Evolutionary conservation across 345 rosid genomes (phyloP).

Genomic region (Eucalyptus paniculata): DNA sequence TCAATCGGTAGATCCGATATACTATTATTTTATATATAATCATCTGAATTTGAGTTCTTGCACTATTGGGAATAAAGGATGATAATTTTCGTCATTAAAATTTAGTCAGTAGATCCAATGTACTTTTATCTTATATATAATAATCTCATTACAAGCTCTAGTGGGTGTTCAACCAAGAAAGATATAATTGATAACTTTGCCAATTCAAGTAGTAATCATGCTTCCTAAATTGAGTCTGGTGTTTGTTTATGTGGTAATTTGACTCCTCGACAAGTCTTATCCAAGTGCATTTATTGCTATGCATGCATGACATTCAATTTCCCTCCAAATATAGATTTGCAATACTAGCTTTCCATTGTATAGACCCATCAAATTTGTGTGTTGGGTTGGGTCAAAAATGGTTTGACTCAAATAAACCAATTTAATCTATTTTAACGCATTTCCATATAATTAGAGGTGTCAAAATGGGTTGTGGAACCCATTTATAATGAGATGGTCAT

Average conservation of each 20-base stretch:
- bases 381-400: rapidly evolving
- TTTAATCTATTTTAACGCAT: no score
- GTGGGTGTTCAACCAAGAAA: neutral
- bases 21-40: neutral
- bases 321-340: neutral
- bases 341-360: neutral
- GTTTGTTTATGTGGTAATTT: neutral
- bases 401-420: no score
- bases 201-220: neutral
- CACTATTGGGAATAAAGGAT: no score
- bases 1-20: neutral
- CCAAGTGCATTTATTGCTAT: neutral
- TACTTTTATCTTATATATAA: neutral
- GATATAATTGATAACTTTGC: neutral
- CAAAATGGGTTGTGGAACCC: no score
- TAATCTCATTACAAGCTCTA: neutral
- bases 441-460: no score
- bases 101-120: neutral
- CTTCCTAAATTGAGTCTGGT: neutral
- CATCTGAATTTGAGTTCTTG: neutral
- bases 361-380: no score
- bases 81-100: neutral
- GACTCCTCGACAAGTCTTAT: neutral
- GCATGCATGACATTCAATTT: neutral
- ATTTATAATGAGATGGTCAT: no score